Conservation (phyloP, 331 rosid species). For the Quercus phellos region DNA sequence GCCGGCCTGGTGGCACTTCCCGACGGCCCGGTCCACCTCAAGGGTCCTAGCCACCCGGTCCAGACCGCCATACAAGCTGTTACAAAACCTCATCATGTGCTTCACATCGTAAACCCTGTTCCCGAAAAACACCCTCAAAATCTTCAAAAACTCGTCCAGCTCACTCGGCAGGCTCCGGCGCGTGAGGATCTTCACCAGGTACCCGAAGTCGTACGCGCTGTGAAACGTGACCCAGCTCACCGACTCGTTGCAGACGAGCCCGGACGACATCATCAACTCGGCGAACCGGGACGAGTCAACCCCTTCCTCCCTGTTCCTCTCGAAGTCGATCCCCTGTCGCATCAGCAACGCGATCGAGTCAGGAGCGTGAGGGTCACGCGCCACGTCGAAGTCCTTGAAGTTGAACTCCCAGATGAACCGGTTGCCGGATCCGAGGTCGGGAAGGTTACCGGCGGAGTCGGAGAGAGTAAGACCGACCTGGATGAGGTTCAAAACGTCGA, state of each 20-base stretch:
- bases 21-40: constrained; percentile 58
- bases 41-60: constrained; percentile 63
- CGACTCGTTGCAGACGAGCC: constrained; percentile 49
- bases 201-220: constrained; percentile 78
- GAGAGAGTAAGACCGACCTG: constrained; percentile 72
- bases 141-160: constrained; percentile 37
- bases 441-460: constrained; percentile 58
- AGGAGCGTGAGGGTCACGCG: constrained; percentile 41
- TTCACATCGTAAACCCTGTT: constrained; percentile 55
- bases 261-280: constrained; percentile 49
- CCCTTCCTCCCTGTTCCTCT: constrained; percentile 39
- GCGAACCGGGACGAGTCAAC: constrained; percentile 47
- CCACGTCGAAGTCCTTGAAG: constrained; percentile 52
- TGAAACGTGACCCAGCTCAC: constrained; percentile 82
- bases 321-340: constrained; percentile 65
- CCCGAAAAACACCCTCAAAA: constrained; percentile 43
- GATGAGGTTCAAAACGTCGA: constrained; percentile 66
- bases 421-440: constrained; percentile 30
- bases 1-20: constrained; percentile 77
- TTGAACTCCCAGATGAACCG: constrained; percentile 77
- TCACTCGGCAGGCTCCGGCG: constrained; percentile 35
- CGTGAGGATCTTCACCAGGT: constrained; percentile 65
- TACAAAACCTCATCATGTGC: constrained; percentile 65
- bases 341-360: constrained; percentile 61
- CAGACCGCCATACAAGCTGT: constrained; percentile 55